Base-by-base conservation (phyloP, 106 monocot genomes). In the Dactylorhiza incarnata region DNA sequence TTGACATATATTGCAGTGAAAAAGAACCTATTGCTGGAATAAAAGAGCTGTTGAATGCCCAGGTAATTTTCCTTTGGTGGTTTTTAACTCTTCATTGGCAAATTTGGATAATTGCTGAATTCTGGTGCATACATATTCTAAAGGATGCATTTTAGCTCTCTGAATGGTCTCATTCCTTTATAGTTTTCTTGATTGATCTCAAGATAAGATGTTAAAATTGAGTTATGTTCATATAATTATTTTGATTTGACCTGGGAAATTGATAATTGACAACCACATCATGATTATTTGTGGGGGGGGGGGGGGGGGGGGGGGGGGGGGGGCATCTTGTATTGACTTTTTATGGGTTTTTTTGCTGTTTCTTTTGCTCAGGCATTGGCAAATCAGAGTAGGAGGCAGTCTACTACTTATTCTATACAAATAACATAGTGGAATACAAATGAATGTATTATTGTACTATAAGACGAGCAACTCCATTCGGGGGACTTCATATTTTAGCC, bases 1-100 rank as follows among this genome's bases (percentile, higher is more conserved):
- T 72, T 72, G 43, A 48, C 72, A 72, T 47, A 47, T 72, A 72
- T 48, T 47, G 72, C 13, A 72, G 72, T 72, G 48, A 52, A 51
- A 52, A n/a, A 74, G 74, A 52, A 54, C 74, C 37, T 14, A 74
- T 74, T 53, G 5, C 37, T 29, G 74, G 54, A 29, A 11, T 74
- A 53, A 37, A 74, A 54, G 53, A 54, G 43, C 37, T 74, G 25
- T 15, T 74, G 22, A 8, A 11, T 16, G 3, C 74, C 26, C 74
- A 74, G 48, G 72, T 72, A 10, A 23, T 72, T 47, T 68, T 72
- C n/a, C n/a, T 72, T 48, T 10, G 10, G 10, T 72, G 72, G 20
- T 48, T 72, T 0, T 49, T 48, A 23, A 72, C 15, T 72, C 11
- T 48, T 11, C 10, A 13, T 22, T 49, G 23, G 3, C 29, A 49